These are phyloP conservation scores for Hippophae rhamnoides DNA, from an alignment of 306 rosid species.

Conservation along the genomic window DNA sequence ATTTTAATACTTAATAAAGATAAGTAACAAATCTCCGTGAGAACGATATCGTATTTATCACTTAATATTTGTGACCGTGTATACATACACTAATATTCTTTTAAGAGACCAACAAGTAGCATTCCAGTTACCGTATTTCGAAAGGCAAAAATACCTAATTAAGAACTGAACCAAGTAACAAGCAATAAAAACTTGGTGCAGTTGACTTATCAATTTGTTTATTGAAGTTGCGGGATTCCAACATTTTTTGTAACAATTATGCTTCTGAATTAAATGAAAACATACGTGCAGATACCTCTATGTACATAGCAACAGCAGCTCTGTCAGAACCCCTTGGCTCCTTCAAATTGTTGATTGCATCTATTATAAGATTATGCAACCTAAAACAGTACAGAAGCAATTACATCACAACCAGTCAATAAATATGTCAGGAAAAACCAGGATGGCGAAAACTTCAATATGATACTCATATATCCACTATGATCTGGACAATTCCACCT, in stretches of 20 bases:
- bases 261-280: slow-evolving; percentile 8
- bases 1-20: too few species aligned
- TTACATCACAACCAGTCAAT: slow-evolving; percentile 6
- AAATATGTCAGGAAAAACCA: slow-evolving; percentile 10
- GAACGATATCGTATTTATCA: too few species aligned
- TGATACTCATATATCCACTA: slow-evolving; percentile 3
- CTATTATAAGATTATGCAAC: slow-evolving; percentile 73
- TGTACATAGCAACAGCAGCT: slow-evolving; percentile 63
- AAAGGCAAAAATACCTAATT: too few species aligned
- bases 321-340: slow-evolving; percentile 85
- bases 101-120: too few species aligned
- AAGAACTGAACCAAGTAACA: too few species aligned
- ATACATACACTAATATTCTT: too few species aligned
- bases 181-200: neutral
- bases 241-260: neutral
- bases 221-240: neutral
- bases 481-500: slow-evolving; percentile 2
- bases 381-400: slow-evolving; percentile 37
- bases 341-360: slow-evolving; percentile 66
- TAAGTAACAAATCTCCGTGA: too few species aligned
- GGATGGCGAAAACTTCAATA: neutral
- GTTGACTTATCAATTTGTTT: slow-evolving; percentile 14
- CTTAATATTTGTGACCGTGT: too few species aligned
- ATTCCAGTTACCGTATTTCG: too few species aligned
- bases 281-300: slow-evolving; percentile 55